Base-by-base conservation (phyloP, 345 rosid genomes). In the Draba incana region DNA sequence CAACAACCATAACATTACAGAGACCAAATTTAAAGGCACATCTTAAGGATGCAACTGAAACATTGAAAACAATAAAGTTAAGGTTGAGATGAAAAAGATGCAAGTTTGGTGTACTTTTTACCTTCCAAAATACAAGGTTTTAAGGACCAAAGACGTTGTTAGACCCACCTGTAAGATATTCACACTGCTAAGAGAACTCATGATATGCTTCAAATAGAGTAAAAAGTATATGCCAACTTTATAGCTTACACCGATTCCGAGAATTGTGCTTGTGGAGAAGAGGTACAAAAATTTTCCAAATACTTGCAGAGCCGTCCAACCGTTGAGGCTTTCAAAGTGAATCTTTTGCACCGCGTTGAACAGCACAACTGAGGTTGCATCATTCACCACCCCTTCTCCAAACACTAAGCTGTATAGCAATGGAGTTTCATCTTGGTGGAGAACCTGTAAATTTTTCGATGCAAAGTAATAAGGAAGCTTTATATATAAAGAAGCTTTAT, bases 301-400 rank as follows among this genome's bases (percentile, higher is more conserved):
- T 31, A 90, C 53, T 9, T 5, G 72, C 20, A 88, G 81, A 68
- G 62, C 74, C 12, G 81, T 77, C 74, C 38, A 49, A 62, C 85
- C 63, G 48, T 81, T 81, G 57, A 87, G 71, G 57, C 72, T 77
- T 16, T 77, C 28, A 41, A 87, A 77, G 55, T 88, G 89, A 51
- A 93, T 82, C 81, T 88, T 88, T 70, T 93, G 96, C 49, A 90
- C 71, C 0, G 96, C 90, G 47, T 88, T 93, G 77, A 88, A 93
- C 56, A 93, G 79, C 45, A 87, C 97, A 59, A 88, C 88, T 0
- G 97, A 83, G 42, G 98, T 87, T 59, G 98, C 97, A 72, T 93
- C 98, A 69, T 88, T 90, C 75, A 92, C 97, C 2, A 93, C 97
- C 64, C 97, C 98, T 82, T 90, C 98, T 38, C 97, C 97, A 37